Conservation (phyloP, 1,284 basidiomycete species). For the Flammula alnicola region DNA sequence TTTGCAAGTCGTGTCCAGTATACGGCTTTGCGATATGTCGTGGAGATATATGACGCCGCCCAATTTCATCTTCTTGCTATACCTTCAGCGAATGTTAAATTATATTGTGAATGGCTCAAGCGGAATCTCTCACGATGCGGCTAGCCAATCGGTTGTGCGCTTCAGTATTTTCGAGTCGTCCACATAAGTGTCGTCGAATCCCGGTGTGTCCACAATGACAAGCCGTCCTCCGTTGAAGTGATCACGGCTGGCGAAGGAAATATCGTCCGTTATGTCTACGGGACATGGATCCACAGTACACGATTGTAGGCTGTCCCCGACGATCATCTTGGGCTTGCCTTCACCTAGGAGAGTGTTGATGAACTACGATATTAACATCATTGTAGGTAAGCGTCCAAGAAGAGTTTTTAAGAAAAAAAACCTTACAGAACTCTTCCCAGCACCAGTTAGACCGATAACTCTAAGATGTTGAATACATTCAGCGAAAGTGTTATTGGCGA, state of each 20-base stretch:
- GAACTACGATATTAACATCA: conserved; percentile 14
- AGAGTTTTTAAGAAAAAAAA: neutral
- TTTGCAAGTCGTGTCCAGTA: conserved; percentile 5
- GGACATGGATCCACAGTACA: conserved; percentile 5
- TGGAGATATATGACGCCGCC: too few relatives aligned
- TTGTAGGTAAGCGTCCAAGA: neutral
- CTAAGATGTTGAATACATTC: too few relatives aligned
- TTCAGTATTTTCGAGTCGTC: conserved; percentile 25
- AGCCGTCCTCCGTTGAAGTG: conserved; percentile 11
- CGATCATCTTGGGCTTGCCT: neutral
- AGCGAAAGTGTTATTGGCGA: too few relatives aligned
- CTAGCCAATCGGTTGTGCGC: conserved; percentile 17
- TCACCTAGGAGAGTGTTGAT: conserved; percentile 5
- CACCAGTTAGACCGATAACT: conserved; percentile 28
- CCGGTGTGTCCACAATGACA: conserved; percentile 32
- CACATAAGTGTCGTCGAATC: conserved; percentile 29
- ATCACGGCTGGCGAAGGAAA: neutral
- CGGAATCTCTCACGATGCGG: conserved; percentile 8
- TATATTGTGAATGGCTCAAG: neutral
- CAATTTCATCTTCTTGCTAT: conserved; percentile 17
- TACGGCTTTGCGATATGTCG: conserved; percentile 18
- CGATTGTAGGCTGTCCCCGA: conserved; percentile 12
- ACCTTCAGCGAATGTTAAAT: conserved; percentile 13
- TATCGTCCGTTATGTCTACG: neutral
- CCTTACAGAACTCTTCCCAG: conserved; percentile 22